Evolutionary conservation across 2,329 filamentous ascomycete genomes (phyloP).

Genomic region (Sporothrix pseudoabietina): DNA sequence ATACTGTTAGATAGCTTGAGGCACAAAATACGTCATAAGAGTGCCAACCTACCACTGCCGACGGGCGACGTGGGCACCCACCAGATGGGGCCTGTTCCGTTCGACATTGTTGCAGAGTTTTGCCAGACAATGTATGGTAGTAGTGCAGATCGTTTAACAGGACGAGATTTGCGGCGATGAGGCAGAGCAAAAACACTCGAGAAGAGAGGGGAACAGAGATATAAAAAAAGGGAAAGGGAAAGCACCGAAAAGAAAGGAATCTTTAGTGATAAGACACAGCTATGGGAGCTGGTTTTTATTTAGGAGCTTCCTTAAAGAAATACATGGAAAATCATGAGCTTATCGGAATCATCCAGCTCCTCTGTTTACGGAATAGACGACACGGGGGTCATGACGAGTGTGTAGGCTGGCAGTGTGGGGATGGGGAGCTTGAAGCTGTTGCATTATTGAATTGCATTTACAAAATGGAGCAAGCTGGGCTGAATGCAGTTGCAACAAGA

Average conservation of each 20-base stretch:
- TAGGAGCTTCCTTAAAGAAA: not conserved
- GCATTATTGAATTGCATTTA: not conserved
- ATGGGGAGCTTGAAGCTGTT: not conserved
- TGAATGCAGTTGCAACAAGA: not conserved
- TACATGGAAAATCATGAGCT: not conserved
- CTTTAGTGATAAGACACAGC: not conserved
- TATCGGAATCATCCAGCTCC: not conserved
- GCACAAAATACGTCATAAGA: not conserved
- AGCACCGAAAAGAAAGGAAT: not conserved
- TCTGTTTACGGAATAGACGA: not conserved
- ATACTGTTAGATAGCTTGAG: not conserved
- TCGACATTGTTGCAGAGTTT: slow-evolving; percentile 8
- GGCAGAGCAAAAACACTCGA: not conserved
- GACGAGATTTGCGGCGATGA: not conserved
- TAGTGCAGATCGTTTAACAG: not conserved
- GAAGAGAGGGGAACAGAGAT: not conserved
- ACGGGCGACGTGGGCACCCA: slow-evolving; percentile 26
- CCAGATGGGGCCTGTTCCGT: slow-evolving; percentile 21
- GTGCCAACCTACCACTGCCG: slow-evolving; percentile 20
- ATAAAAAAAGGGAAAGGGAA: not conserved
- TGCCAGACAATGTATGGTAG: not conserved
- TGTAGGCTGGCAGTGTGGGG: not conserved
- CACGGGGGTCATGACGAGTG: not conserved
- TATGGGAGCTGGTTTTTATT: not conserved
- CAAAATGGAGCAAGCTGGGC: not conserved